Conservation (phyloP, 106 monocot genomes). For the Dendrobium officinale region DNA sequence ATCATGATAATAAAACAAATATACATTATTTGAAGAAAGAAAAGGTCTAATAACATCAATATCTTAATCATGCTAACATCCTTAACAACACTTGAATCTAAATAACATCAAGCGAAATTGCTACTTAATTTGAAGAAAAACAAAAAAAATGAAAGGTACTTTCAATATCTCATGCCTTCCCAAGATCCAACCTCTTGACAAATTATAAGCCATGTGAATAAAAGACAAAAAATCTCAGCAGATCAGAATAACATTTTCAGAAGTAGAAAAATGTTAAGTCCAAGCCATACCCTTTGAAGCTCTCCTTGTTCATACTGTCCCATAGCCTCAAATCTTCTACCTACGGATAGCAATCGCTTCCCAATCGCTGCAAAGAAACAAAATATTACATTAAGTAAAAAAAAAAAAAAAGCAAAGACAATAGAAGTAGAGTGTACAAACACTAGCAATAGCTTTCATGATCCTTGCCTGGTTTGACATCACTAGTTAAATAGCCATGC, state of each 20-base stretch:
- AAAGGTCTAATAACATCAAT: too few species aligned
- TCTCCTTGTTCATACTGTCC: conserved; percentile 68
- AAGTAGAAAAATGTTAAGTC: neutral
- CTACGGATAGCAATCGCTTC: conserved; percentile 51
- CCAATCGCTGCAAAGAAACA: conserved; percentile 46
- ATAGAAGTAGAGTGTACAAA: neutral
- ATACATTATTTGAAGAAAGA: too few species aligned
- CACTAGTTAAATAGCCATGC: conserved; percentile 27
- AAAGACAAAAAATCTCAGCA: too few species aligned
- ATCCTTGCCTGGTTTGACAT: conserved; percentile 45
- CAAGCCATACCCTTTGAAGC: conserved; percentile 35
- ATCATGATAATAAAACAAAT: too few species aligned
- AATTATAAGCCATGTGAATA: too few species aligned
- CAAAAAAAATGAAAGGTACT: too few species aligned
- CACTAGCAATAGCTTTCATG: neutral
- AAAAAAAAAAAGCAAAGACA: neutral
- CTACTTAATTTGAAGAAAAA: neutral
- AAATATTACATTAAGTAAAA: neutral
- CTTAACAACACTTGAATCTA: too few species aligned
- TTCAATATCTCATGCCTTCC: too few species aligned
- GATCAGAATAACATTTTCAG: too few species aligned
- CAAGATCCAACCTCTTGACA: too few species aligned
- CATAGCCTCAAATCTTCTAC: conserved; percentile 62
- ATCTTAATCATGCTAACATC: too few species aligned
- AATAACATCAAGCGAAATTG: too few species aligned